Conservation (phyloP, 2,329 filamentous ascomycete species). For the Ophiostoma himal-ulmi region DNA sequence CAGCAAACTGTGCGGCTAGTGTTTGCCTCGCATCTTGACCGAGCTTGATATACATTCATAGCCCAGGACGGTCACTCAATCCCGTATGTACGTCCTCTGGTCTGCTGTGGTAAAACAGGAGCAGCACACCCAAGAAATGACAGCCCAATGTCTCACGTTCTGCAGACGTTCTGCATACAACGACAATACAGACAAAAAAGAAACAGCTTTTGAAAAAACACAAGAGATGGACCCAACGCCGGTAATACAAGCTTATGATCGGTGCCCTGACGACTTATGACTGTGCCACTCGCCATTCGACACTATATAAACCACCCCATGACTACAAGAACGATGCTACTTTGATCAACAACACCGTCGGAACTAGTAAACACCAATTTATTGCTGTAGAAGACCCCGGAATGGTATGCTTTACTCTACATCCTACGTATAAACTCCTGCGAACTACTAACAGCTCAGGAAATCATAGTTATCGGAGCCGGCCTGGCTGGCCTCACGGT, state of each 20-base stretch:
- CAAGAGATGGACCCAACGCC: neutral
- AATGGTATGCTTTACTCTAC: neutral
- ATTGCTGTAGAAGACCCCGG: neutral
- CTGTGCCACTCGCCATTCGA: neutral
- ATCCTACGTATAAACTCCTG: neutral
- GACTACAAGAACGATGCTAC: neutral
- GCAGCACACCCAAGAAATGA: neutral
- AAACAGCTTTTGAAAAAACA: neutral
- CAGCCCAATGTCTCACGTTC: neutral
- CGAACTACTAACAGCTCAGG: constrained; percentile 7
- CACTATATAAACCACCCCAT: neutral
- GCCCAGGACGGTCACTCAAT: neutral
- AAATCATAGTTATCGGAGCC: constrained; percentile 28
- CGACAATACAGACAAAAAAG: neutral
- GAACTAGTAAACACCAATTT: neutral
- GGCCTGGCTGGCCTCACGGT: constrained; percentile 24
- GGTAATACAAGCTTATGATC: neutral
- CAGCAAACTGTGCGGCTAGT: neutral
- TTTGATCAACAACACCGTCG: neutral
- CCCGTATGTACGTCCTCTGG: neutral
- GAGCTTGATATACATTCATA: neutral
- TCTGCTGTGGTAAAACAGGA: neutral
- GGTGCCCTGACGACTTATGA: neutral
- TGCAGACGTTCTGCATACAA: neutral
- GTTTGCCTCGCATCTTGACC: neutral